Percentiles rank a stretch among this genome's conserved stretches.
These are phyloP conservation scores for Peronosclerospora sorghi DNA, from an alignment of 352 stramenopile genomes.

Conservation along the genomic window DNA sequence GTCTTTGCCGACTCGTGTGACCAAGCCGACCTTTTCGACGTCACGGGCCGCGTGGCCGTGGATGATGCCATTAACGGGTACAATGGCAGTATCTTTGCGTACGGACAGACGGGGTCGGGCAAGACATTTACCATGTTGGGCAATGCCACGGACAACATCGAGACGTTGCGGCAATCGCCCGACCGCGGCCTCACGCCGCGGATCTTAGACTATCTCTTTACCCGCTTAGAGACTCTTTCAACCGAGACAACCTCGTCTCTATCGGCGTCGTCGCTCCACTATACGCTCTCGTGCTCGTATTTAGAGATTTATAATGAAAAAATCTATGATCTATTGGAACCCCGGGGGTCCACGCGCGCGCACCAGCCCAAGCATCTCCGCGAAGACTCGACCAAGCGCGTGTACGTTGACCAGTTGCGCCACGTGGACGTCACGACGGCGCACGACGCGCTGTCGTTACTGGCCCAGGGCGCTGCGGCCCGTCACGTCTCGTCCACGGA, in stretches of 20 bases:
- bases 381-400: slow-evolving; percentile 61
- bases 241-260: no score
- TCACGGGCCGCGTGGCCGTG: slow-evolving; percentile 58
- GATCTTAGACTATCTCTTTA: slow-evolving; percentile 79
- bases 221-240: slow-evolving; percentile 34
- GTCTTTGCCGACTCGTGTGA: slow-evolving; percentile 60
- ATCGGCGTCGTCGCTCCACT: no score
- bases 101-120: slow-evolving; percentile 79
- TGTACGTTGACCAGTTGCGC: slow-evolving; percentile 74
- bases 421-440: slow-evolving; percentile 54
- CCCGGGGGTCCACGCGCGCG: slow-evolving; percentile 24
- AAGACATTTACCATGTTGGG: slow-evolving; percentile 87
- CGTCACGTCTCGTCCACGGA: slow-evolving; percentile 91
- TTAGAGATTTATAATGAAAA: slow-evolving; percentile 89
- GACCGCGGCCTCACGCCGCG: slow-evolving; percentile 69
- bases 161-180: slow-evolving; percentile 38
- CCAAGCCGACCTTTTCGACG: slow-evolving; percentile 76
- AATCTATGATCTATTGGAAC: slow-evolving; percentile 78
- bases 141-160: slow-evolving; percentile 17
- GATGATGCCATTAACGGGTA: slow-evolving; percentile 79
- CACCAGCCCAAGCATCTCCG: slow-evolving; percentile 57
- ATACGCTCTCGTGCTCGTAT: slow-evolving; percentile 72
- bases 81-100: slow-evolving; percentile 86
- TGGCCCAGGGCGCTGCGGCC: slow-evolving; percentile 71
- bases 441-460: slow-evolving; percentile 56